A percentile compares a stretch with the other conserved stretches of the same genome.
Conservation (phyloP, 1,139 yeast species). For the Taphrina communis region DNA sequence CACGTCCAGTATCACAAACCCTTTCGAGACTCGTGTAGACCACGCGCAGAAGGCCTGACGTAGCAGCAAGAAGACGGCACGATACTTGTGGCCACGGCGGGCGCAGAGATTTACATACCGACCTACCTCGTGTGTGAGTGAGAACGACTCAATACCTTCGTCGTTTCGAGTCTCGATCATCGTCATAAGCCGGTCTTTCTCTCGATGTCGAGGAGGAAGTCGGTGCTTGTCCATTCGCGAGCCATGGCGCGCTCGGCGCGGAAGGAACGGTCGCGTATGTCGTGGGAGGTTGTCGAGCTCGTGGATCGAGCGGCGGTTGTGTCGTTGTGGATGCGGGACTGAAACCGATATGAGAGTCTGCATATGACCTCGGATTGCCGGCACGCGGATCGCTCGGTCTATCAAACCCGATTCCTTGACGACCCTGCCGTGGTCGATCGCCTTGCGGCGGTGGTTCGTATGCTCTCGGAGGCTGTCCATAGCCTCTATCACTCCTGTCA, state of each 20-base stretch:
- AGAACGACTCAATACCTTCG: constrained; percentile 16
- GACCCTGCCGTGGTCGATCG: constrained; percentile 31
- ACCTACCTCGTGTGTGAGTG: constrained; percentile 9
- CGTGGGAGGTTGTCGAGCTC: constrained; percentile 38
- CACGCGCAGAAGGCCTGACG: constrained; percentile 3
- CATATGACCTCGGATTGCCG: constrained; percentile 13
- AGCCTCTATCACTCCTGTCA: constrained; percentile 11
- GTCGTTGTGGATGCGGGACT: constrained; percentile 10
- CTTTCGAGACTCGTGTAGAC: neutral
- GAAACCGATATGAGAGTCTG: constrained; percentile 22
- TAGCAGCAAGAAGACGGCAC: constrained; percentile 1
- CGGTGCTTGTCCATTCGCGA: constrained; percentile 18
- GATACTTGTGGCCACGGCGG: neutral
- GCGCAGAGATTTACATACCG: constrained; percentile 17
- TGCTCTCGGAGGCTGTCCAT: constrained; percentile 12
- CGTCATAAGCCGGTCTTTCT: constrained; percentile 27
- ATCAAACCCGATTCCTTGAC: constrained; percentile 34
- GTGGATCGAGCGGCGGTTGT: constrained; percentile 28
- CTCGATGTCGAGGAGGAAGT: neutral
- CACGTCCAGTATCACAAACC: no score
- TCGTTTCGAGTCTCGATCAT: constrained; percentile 31
- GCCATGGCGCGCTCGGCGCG: constrained; percentile 40
- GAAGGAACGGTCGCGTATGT: constrained; percentile 19
- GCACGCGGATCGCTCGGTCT: constrained; percentile 15
- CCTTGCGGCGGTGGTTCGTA: constrained; percentile 17